A percentile compares a stretch with the other conserved stretches of the same genome.
These are phyloP conservation scores for Cladochytrium tenue DNA, from an alignment of 371 early-diverging fungal genomes.

Conservation along the genomic window DNA sequence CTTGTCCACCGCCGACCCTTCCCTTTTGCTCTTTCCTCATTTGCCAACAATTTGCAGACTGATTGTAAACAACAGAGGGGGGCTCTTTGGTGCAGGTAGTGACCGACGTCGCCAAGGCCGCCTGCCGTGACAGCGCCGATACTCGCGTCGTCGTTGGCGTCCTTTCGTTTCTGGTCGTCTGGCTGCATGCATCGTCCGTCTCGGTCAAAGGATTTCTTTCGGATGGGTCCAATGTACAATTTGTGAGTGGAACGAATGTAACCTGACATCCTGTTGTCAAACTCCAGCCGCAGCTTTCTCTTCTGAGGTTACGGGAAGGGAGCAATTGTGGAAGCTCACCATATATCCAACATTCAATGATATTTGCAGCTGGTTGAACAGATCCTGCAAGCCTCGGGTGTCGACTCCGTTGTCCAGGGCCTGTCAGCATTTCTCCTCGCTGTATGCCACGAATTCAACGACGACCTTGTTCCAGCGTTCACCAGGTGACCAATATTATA, in stretches of 20 bases:
- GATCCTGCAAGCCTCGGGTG: slow-evolving; percentile 76
- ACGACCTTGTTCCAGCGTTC: slow-evolving; percentile 73
- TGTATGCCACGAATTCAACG: slow-evolving; percentile 82
- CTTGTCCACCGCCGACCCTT: no score
- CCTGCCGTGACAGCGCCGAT: slow-evolving; percentile 44
- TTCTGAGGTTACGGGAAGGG: no score
- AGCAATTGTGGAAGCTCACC: no score
- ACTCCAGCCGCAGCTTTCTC: no score
- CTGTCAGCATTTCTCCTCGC: slow-evolving; percentile 85
- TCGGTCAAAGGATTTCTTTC: slow-evolving; percentile 80
- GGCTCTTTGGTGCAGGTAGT: slow-evolving; percentile 57
- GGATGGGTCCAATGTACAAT: slow-evolving; percentile 86
- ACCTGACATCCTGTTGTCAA: no score
- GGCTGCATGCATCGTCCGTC: slow-evolving; percentile 79
- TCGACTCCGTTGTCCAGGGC: slow-evolving; percentile 85
- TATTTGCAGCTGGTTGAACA: slow-evolving; percentile 75
- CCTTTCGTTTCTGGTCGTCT: slow-evolving; percentile 69
- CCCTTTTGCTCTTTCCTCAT: slow-evolving; percentile 60
- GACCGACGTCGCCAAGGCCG: slow-evolving; percentile 41
- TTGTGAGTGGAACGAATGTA: slow-evolving; percentile 74
- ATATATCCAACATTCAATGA: neutral
- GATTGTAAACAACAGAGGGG: slow-evolving; percentile 48
- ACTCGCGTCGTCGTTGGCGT: slow-evolving; percentile 73
- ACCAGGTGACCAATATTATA: slow-evolving; percentile 44
- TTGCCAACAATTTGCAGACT: slow-evolving; percentile 47